phyloP scores from a whole-genome alignment of 1,284 basidiomycete genomes.

The Ganoderma lucidum region DNA sequence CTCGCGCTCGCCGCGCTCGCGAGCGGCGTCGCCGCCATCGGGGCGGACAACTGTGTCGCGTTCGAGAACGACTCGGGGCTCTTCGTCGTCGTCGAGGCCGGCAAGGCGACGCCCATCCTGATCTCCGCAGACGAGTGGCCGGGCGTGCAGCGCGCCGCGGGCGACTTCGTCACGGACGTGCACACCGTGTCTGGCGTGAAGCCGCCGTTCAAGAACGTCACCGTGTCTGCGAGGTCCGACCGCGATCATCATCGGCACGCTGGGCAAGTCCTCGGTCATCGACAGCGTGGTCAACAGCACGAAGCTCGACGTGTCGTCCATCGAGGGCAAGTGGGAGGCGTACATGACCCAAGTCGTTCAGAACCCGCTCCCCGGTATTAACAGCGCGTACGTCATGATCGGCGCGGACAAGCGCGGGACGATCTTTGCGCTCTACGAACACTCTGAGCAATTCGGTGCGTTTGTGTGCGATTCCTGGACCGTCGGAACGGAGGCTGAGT shows the following conservation, averaged over 20 bases:
- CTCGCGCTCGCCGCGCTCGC: conserved; percentile 18
- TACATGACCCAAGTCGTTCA: conserved; percentile 61
- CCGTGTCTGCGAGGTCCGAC: conserved; percentile 38
- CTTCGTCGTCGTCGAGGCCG: conserved; percentile 51
- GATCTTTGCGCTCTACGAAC: conserved; percentile 74
- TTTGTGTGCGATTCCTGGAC: conserved; percentile 13
- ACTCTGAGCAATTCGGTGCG: conserved; percentile 75
- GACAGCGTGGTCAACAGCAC: conserved; percentile 59
- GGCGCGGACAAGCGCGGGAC: conserved; percentile 74
- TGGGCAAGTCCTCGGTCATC: conserved; percentile 67
- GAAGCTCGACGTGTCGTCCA: conserved; percentile 59
- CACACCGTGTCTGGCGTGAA: conserved; percentile 62
- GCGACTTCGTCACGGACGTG: conserved; percentile 72
- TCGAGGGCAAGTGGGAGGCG: conserved; percentile 72
- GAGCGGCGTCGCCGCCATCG: conserved; percentile 40
- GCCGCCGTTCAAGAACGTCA: conserved; percentile 56
- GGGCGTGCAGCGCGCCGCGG: conserved; percentile 67
- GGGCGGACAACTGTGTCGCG: conserved; percentile 43
- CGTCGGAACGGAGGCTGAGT: not conserved
- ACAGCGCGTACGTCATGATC: conserved; percentile 69
- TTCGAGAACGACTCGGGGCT: conserved; percentile 37
- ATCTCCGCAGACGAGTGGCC: conserved; percentile 67
- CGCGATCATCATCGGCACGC: conserved; percentile 70
- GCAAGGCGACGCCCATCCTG: conserved; percentile 57
- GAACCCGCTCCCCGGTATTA: conserved; percentile 64